Percentiles rank a stretch among this genome's conserved stretches.
Evolutionary conservation across 2,329 filamentous ascomycete genomes (phyloP).

Genomic region (Ophiocordyceps polyrhachis-furcata): DNA sequence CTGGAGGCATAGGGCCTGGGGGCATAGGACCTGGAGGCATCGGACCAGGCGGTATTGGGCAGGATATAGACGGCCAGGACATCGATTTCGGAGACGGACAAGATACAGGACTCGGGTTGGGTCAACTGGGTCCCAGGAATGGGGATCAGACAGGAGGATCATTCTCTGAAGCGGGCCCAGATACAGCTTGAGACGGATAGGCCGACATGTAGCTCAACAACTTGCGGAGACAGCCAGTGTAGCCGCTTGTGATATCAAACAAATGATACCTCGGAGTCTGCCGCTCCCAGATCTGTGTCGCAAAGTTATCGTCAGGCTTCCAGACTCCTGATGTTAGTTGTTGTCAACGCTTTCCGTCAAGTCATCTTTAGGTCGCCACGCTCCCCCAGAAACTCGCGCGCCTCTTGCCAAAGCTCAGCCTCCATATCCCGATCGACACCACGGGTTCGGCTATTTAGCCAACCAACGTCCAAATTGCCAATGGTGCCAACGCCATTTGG

Average conservation of each 20-base stretch:
- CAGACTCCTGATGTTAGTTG: too few relatives aligned
- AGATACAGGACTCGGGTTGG: neutral
- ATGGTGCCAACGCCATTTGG: slow-evolving; percentile 36
- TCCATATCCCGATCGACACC: slow-evolving; percentile 72
- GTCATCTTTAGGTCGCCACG: slow-evolving; percentile 5
- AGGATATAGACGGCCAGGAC: neutral
- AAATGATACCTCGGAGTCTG: too few relatives aligned
- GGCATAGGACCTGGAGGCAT: too few relatives aligned
- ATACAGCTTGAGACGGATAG: neutral
- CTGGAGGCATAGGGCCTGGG: too few relatives aligned
- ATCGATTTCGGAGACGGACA: neutral
- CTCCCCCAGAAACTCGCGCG: slow-evolving; percentile 18
- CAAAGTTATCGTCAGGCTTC: too few relatives aligned
- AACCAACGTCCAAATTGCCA: slow-evolving; percentile 60
- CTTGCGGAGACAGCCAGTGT: too few relatives aligned
- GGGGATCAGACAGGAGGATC: neutral
- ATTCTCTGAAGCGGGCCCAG: neutral
- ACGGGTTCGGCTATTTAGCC: slow-evolving; percentile 72
- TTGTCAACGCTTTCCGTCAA: neutral
- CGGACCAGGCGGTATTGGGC: too few relatives aligned
- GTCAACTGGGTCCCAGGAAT: neutral
- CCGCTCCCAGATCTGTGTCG: too few relatives aligned
- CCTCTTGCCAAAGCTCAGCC: slow-evolving; percentile 49
- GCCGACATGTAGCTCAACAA: too few relatives aligned
- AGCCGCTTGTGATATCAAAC: too few relatives aligned